A percentile compares a stretch with the other conserved stretches of the same genome.
phyloP scores from a whole-genome alignment of 805 yeast species.

The Nakazawaea populi region DNA sequence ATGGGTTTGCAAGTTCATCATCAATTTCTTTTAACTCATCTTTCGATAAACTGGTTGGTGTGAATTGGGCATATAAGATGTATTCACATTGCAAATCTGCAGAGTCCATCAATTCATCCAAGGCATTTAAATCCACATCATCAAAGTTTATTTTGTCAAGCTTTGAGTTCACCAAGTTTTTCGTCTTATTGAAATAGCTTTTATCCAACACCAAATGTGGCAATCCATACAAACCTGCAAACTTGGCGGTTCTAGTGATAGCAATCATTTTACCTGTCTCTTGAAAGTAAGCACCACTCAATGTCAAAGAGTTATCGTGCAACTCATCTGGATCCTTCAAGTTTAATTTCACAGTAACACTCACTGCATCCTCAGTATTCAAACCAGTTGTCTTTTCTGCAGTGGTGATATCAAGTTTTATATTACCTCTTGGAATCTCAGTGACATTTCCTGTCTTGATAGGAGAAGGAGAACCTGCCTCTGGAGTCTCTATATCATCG shows the following conservation, averaged over 20 bases:
- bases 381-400: constrained; percentile 1
- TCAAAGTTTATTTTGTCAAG: constrained; percentile 36
- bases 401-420: constrained; percentile 11
- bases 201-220: constrained; percentile 47
- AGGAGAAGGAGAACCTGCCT: not conserved
- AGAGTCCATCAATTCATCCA: constrained; percentile 29
- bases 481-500: constrained; percentile 1
- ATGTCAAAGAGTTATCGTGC: constrained; percentile 41
- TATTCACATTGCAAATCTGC: constrained; percentile 57
- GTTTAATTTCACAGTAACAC: constrained; percentile 13
- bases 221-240: constrained; percentile 53
- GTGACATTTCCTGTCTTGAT: constrained; percentile 16
- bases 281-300: constrained; percentile 63
- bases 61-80: constrained; percentile 60
- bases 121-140: constrained; percentile 29
- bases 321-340: constrained; percentile 40
- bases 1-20: constrained; percentile 62
- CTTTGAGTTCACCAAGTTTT: constrained; percentile 35
- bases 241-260: constrained; percentile 57
- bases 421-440: constrained; percentile 16
- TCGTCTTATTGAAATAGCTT: constrained; percentile 36
- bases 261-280: constrained; percentile 57
- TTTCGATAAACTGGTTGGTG: constrained; percentile 48
- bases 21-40: constrained; percentile 60
- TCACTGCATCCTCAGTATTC: constrained; percentile 27